A percentile compares a stretch with the other conserved stretches of the same genome.
phyloP scores from a whole-genome alignment of 2,329 filamentous ascomycete genomes.

The Gyromitra esculenta region DNA sequence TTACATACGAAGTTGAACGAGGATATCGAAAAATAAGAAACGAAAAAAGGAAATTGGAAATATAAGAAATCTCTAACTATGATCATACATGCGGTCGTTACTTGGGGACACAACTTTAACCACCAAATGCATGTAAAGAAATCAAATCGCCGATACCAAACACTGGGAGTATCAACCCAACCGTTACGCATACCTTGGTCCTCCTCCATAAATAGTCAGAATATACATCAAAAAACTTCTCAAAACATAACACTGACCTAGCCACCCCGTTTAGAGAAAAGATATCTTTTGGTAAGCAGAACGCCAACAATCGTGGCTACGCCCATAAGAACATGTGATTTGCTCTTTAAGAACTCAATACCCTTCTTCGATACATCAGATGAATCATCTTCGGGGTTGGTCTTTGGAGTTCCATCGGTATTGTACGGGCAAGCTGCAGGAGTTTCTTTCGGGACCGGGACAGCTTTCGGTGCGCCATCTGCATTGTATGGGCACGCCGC shows the following conservation, averaged over 20 bases:
- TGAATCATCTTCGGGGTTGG: neutral
- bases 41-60: conserved; percentile 10
- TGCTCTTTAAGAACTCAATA: conserved; percentile 29
- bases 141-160: conserved; percentile 13
- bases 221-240: conserved; percentile 28
- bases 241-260: conserved; percentile 12
- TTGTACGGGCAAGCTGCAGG: conserved; percentile 37
- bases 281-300: conserved; percentile 41
- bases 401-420: conserved; percentile 32
- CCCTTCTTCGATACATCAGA: conserved; percentile 8
- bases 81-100: conserved; percentile 34
- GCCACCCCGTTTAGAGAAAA: conserved; percentile 39
- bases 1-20: conserved; percentile 28
- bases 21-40: conserved; percentile 17
- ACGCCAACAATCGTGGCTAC: conserved; percentile 38
- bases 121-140: conserved; percentile 31
- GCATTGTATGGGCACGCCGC: conserved; percentile 32
- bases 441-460: conserved; percentile 29
- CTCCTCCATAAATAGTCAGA: conserved; percentile 37
- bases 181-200: conserved; percentile 7
- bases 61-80: conserved; percentile 38
- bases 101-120: conserved; percentile 19
- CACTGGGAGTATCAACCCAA: conserved; percentile 7
- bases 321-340: conserved; percentile 34
- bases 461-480: conserved; percentile 34